phyloP scores from a whole-genome alignment of 140 eudicot species.

The Flaveria floridana region DNA sequence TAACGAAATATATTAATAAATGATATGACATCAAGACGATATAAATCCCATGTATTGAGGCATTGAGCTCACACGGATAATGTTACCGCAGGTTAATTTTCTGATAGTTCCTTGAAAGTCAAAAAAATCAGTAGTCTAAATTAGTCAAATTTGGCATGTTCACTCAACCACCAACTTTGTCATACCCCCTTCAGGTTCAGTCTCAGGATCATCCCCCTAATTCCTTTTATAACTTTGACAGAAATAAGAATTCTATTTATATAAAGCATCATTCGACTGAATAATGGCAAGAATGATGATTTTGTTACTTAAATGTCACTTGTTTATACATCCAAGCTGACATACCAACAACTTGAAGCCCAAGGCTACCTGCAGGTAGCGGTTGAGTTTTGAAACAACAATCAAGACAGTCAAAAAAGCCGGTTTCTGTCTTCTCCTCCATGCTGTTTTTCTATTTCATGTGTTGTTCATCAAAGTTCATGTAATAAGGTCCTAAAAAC shows the following conservation, averaged over 20 bases:
- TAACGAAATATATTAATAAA: neutral
- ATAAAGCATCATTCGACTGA: constrained; percentile 17
- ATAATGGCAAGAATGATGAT: neutral
- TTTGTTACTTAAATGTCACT: neutral
- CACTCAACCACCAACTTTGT: constrained; percentile 17
- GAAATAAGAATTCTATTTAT: neutral
- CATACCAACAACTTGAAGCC: neutral
- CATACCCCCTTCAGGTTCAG: neutral
- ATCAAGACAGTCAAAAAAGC: neutral
- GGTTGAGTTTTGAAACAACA: neutral
- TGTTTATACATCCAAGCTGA: neutral
- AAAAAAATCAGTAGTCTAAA: constrained; percentile 8
- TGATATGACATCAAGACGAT: neutral
- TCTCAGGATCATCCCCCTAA: neutral
- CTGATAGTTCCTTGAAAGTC: constrained; percentile 5
- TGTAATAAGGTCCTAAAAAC: neutral
- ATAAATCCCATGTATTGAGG: neutral
- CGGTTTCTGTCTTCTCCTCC: neutral
- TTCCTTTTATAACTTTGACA: neutral
- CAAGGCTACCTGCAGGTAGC: neutral
- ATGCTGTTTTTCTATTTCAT: neutral
- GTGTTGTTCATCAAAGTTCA: neutral
- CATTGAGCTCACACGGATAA: neutral
- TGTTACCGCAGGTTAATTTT: neutral
- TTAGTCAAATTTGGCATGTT: constrained; percentile 16